phyloP scores from a whole-genome alignment of 345 rosid genomes.

The Boechera divaricarpa region DNA sequence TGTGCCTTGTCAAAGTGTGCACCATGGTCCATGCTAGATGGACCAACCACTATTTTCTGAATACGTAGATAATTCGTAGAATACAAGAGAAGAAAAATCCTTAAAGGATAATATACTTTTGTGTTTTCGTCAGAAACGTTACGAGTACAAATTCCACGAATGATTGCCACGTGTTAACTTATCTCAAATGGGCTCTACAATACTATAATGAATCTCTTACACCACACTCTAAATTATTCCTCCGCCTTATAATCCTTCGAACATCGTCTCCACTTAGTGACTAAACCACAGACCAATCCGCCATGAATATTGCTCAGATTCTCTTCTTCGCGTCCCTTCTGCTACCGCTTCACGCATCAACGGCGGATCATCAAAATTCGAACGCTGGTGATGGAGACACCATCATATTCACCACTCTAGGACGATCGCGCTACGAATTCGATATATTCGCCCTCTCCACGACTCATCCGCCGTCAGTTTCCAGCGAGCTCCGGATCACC shows the following conservation, averaged over 20 bases:
- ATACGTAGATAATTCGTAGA: background rate
- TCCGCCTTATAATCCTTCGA: background rate
- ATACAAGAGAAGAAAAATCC: background rate
- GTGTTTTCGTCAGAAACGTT: background rate
- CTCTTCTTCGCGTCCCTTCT: slow-evolving; percentile 19
- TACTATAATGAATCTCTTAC: slow-evolving; percentile 27
- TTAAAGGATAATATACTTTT: background rate
- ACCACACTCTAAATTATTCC: background rate
- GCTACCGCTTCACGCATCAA: slow-evolving; percentile 17
- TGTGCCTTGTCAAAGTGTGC: background rate
- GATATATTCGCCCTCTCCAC: slow-evolving; percentile 71
- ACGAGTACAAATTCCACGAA: background rate
- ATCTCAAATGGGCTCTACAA: slow-evolving; percentile 6
- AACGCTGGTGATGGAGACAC: slow-evolving; percentile 44
- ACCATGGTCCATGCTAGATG: background rate
- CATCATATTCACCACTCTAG: slow-evolving; percentile 75
- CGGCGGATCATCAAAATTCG: slow-evolving; percentile 18
- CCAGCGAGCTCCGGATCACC: slow-evolving; percentile 63
- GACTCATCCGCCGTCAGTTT: slow-evolving; percentile 36
- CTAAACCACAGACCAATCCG: background rate
- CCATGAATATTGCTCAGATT: slow-evolving; percentile 30
- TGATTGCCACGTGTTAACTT: slow-evolving; percentile 27
- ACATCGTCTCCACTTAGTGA: background rate
- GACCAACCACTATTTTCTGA: background rate
- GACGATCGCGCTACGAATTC: slow-evolving; percentile 66